Conservation (phyloP, 257 asterid genomes). For the Galeopsis tetrahit region DNA sequence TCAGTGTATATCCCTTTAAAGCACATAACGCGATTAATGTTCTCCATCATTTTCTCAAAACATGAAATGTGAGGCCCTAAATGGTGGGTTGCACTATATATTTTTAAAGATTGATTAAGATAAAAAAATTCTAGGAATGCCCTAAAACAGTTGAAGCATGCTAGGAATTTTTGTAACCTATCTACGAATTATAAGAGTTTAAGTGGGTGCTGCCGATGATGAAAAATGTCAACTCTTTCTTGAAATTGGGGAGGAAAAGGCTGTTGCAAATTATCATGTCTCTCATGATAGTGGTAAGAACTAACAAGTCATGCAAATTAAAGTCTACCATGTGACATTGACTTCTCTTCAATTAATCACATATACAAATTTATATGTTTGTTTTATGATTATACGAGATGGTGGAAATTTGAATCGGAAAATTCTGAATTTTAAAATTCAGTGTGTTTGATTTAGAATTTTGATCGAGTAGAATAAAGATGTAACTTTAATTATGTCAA, state of each 20-base stretch:
- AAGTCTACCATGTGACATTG: constrained; percentile 19
- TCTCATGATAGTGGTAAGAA: constrained; percentile 19
- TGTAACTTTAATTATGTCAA: too few species aligned
- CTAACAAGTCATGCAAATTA: constrained; percentile 25
- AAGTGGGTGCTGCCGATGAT: neutral
- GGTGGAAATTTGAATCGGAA: too few species aligned
- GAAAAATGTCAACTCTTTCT: constrained; percentile 22
- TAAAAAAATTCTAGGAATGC: neutral
- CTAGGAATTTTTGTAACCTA: neutral
- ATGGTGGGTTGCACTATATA: neutral
- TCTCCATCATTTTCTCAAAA: neutral
- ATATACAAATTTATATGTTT: neutral
- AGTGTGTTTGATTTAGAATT: too few species aligned
- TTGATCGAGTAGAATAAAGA: too few species aligned
- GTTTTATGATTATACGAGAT: too few species aligned
- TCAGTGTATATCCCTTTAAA: too few species aligned
- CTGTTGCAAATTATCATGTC: neutral
- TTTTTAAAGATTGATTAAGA: neutral
- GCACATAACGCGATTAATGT: too few species aligned
- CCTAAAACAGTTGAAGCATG: neutral
- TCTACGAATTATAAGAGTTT: neutral
- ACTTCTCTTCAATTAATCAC: constrained; percentile 4
- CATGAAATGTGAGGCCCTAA: neutral
- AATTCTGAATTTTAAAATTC: too few species aligned
- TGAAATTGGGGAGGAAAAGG: neutral